These are phyloP conservation scores for Podaxis sp. DNA, from an alignment of 768 basidiomycete genomes.

Conservation along the genomic window DNA sequence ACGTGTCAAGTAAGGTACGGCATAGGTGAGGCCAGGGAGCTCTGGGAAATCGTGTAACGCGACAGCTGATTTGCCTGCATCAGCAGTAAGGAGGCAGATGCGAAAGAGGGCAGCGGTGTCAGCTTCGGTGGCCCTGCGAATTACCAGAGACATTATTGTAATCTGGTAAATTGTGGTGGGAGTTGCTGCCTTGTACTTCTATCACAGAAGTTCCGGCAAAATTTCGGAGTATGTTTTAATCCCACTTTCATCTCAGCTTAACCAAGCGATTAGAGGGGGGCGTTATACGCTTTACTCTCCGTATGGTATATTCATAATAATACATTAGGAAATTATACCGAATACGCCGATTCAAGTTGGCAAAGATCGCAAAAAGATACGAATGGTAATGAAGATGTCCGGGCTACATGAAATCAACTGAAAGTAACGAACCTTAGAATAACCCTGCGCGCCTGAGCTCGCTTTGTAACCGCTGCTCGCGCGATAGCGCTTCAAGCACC, in stretches of 20 bases:
- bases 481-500: conserved; percentile 44
- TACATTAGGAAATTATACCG: conserved; percentile 5
- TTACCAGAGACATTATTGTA: conserved; percentile 34
- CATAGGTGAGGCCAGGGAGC: conserved; percentile 70
- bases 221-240: neutral
- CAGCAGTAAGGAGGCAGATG: conserved; percentile 74
- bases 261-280: neutral
- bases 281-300: neutral
- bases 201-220: neutral
- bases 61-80: conserved; percentile 69
- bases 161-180: neutral
- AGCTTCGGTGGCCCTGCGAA: conserved; percentile 48
- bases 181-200: neutral
- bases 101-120: conserved; percentile 60
- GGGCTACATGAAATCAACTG: neutral
- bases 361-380: neutral
- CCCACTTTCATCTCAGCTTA: neutral
- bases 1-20: conserved; percentile 71
- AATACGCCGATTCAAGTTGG: neutral
- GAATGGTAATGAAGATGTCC: neutral
- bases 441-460: conserved; percentile 67
- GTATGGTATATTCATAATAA: neutral
- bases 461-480: conserved; percentile 55
- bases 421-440: conserved; percentile 31
- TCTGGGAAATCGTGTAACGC: conserved; percentile 57